phyloP scores from a whole-genome alignment of 495 filamentous ascomycete genomes.

The Talaromyces liani region DNA sequence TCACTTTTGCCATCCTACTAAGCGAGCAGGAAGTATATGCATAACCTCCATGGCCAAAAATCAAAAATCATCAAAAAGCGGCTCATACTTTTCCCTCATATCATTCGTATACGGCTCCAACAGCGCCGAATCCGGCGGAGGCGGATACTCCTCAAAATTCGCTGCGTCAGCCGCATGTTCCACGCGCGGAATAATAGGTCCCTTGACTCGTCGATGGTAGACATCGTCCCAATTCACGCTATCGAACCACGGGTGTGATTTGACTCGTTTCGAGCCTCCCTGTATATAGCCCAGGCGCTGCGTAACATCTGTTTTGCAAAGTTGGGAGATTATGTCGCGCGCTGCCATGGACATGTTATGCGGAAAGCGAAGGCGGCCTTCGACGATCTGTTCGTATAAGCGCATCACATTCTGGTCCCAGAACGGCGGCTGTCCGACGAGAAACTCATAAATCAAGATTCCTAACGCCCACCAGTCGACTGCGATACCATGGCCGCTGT shows the following conservation, averaged over 20 bases:
- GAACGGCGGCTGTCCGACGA: slow-evolving; percentile 93
- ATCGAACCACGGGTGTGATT: slow-evolving; percentile 79
- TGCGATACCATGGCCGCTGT: slow-evolving; percentile 87
- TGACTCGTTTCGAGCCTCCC: slow-evolving; percentile 75
- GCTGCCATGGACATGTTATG: slow-evolving; percentile 61
- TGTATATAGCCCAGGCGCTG: slow-evolving; percentile 83
- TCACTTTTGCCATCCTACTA: neutral
- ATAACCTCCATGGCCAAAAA: neutral
- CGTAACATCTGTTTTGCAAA: slow-evolving; percentile 86
- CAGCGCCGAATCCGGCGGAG: slow-evolving; percentile 47
- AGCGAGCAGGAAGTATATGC: neutral
- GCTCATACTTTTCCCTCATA: slow-evolving; percentile 66
- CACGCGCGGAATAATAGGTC: slow-evolving; percentile 81
- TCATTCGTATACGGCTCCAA: slow-evolving; percentile 61
- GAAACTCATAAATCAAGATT: slow-evolving; percentile 91
- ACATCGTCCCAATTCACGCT: slow-evolving; percentile 81
- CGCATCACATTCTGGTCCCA: slow-evolving; percentile 95
- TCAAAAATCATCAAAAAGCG: slow-evolving; percentile 74
- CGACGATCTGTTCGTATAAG: slow-evolving; percentile 70
- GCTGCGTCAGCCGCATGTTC: slow-evolving; percentile 73
- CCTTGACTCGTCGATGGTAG: slow-evolving; percentile 58
- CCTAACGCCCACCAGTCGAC: slow-evolving; percentile 99
- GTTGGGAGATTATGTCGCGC: slow-evolving; percentile 71
- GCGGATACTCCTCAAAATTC: slow-evolving; percentile 86
- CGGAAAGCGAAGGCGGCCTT: slow-evolving; percentile 32